Percentiles rank a stretch among this genome's conserved stretches.
Evolutionary conservation across 768 basidiomycete species (phyloP).

Genomic region (Tricholoma furcatifolium): DNA sequence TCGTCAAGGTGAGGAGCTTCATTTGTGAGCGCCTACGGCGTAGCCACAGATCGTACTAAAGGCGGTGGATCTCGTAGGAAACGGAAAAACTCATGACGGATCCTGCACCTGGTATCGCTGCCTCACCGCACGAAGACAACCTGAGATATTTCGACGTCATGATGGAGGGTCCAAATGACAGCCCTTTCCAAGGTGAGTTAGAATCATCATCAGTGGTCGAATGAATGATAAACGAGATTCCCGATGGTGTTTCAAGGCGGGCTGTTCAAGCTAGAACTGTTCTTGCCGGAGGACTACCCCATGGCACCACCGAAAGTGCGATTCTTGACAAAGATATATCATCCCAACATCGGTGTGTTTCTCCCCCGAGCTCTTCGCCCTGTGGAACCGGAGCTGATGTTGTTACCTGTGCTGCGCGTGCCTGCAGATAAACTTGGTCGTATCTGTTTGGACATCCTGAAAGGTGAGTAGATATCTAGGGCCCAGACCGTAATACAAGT

Average conservation of each 20-base stretch:
- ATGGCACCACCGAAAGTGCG: conserved; percentile 99
- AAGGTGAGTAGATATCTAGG: conserved; percentile 53
- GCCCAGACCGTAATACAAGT: background rate
- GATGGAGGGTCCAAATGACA: conserved; percentile 91
- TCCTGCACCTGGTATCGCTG: conserved; percentile 97
- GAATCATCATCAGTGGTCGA: background rate
- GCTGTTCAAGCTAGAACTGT: conserved; percentile 93
- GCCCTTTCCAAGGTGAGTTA: conserved; percentile 79
- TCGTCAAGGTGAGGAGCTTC: conserved; percentile 43
- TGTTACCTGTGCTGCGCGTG: background rate
- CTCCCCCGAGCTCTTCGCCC: background rate
- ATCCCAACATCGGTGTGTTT: conserved; percentile 94
- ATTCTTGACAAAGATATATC: conserved; percentile 97
- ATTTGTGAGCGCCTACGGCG: conserved; percentile 5
- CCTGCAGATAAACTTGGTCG: conserved; percentile 91
- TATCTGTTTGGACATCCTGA: conserved; percentile 97
- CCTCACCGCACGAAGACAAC: conserved; percentile 94
- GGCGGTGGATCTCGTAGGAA: conserved; percentile 55
- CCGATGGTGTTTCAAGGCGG: conserved; percentile 58
- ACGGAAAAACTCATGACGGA: conserved; percentile 96
- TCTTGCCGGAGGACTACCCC: conserved; percentile 98
- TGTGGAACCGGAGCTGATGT: background rate
- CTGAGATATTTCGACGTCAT: conserved; percentile 98
- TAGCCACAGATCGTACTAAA: conserved; percentile 4
- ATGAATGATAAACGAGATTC: conserved; percentile 1